phyloP scores from a whole-genome alignment of 768 basidiomycete genomes.

The Naematelia encephala region DNA sequence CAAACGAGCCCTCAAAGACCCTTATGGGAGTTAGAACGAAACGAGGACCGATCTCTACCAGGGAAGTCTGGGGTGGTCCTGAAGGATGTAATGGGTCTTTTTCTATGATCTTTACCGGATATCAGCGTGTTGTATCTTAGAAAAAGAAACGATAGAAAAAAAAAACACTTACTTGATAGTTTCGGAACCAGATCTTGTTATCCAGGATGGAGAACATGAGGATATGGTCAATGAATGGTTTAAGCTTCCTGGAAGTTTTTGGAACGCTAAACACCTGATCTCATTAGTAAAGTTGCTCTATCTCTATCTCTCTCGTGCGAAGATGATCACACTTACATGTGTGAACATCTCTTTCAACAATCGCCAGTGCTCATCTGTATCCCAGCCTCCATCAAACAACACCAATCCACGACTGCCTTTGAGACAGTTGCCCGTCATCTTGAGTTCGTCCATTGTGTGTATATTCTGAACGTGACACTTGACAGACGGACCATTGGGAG shows the following conservation, averaged over 20 bases:
- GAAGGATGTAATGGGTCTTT: slow-evolving; percentile 87
- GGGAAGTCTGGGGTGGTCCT: slow-evolving; percentile 76
- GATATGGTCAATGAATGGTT: slow-evolving; percentile 97
- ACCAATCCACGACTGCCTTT: slow-evolving; percentile 90
- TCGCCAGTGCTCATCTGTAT: slow-evolving; percentile 78
- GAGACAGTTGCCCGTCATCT: slow-evolving; percentile 98
- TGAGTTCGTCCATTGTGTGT: slow-evolving; percentile 99
- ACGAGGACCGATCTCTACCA: slow-evolving; percentile 94
- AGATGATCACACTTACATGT: slow-evolving; percentile 40
- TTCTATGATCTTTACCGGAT: slow-evolving; percentile 69
- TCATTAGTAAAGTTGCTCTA: background rate
- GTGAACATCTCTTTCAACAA: slow-evolving; percentile 76
- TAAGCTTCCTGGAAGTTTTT: slow-evolving; percentile 79
- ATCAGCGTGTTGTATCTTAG: background rate
- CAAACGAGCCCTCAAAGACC: slow-evolving; percentile 96
- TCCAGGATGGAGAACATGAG: slow-evolving; percentile 94
- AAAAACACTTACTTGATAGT: slow-evolving; percentile 73
- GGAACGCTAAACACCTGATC: slow-evolving; percentile 93
- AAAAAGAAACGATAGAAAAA: background rate
- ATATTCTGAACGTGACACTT: slow-evolving; percentile 98
- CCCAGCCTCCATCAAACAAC: slow-evolving; percentile 87
- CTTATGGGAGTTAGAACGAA: slow-evolving; percentile 96
- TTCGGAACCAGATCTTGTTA: slow-evolving; percentile 97
- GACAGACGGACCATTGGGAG: slow-evolving; percentile 94
- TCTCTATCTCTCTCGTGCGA: background rate